Conservation (phyloP, 2,329 filamentous ascomycete species). For the Aspergillus latus region DNA sequence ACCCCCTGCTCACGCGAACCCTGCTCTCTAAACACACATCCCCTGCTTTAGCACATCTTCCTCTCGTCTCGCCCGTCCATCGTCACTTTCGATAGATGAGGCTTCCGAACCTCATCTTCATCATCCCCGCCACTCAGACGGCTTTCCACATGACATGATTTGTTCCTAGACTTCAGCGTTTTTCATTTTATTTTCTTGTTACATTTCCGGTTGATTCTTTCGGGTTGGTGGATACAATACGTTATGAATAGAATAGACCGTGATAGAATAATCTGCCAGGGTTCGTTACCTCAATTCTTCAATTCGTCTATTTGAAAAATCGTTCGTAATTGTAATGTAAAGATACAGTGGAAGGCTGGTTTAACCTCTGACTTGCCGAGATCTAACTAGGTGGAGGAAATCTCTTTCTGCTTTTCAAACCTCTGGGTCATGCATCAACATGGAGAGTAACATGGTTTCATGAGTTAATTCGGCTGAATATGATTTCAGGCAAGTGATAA, state of each 20-base stretch:
- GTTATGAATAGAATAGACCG: constrained; percentile 8
- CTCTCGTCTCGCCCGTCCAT: background rate
- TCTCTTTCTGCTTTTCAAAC: no score
- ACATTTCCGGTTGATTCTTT: constrained; percentile 7
- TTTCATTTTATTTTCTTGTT: constrained; percentile 2
- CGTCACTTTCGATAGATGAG: background rate
- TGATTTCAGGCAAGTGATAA: no score
- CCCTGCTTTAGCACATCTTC: background rate
- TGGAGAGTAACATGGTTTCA: no score
- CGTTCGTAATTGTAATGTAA: background rate
- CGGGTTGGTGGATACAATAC: background rate
- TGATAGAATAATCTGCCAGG: constrained; percentile 9
- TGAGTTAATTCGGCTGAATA: no score
- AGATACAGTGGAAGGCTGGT: no score
- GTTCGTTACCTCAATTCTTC: background rate
- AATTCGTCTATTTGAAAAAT: background rate
- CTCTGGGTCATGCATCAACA: no score
- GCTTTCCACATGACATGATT: constrained; percentile 4
- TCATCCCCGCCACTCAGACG: background rate
- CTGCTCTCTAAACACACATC: constrained; percentile 53
- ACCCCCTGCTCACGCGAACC: constrained; percentile 53
- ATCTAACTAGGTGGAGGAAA: no score
- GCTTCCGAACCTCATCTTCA: constrained; percentile 4
- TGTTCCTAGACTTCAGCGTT: constrained; percentile 22
- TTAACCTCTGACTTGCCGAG: no score